Evolutionary conservation across 1,284 basidiomycete genomes (phyloP).

Genomic region (Ceraceosorus guamensis): DNA sequence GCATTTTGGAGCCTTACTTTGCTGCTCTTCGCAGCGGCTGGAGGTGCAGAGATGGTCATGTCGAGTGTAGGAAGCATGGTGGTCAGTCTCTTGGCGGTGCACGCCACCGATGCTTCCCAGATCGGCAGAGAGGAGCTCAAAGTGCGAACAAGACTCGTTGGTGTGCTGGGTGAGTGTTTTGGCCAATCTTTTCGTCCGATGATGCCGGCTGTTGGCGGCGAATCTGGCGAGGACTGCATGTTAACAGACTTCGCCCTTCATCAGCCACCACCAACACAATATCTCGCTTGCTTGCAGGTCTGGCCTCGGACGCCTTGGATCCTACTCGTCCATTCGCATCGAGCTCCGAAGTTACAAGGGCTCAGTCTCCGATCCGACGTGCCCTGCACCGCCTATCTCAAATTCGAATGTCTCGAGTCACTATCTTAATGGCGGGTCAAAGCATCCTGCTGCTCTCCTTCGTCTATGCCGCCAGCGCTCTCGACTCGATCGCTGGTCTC

Average conservation of each 20-base stretch:
- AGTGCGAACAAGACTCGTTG: constrained; percentile 4
- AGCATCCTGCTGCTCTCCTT: constrained; percentile 9
- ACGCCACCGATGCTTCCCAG: background rate
- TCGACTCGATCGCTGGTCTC: constrained; percentile 5
- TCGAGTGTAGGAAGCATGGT: constrained; percentile 15
- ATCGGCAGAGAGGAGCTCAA: constrained; percentile 5
- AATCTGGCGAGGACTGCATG: background rate
- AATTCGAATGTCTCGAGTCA: constrained; percentile 9
- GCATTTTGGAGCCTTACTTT: background rate
- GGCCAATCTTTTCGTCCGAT: background rate
- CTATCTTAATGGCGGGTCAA: constrained; percentile 12
- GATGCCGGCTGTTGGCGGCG: background rate
- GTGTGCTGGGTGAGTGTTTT: background rate
- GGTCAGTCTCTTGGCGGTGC: constrained; percentile 2
- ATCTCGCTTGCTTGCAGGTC: constrained; percentile 14
- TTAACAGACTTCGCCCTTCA: background rate
- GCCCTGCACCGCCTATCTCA: background rate
- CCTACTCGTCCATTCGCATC: background rate
- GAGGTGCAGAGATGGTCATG: constrained; percentile 20
- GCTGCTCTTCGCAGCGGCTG: constrained; percentile 11
- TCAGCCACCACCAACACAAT: constrained; percentile 15
- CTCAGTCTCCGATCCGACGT: background rate
- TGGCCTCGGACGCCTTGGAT: constrained; percentile 9
- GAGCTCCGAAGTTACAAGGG: too few species aligned
- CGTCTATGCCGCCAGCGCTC: constrained; percentile 4